These are phyloP conservation scores for Graphilbum fragrans DNA, from an alignment of 2,329 filamentous ascomycete genomes.

Conservation along the genomic window DNA sequence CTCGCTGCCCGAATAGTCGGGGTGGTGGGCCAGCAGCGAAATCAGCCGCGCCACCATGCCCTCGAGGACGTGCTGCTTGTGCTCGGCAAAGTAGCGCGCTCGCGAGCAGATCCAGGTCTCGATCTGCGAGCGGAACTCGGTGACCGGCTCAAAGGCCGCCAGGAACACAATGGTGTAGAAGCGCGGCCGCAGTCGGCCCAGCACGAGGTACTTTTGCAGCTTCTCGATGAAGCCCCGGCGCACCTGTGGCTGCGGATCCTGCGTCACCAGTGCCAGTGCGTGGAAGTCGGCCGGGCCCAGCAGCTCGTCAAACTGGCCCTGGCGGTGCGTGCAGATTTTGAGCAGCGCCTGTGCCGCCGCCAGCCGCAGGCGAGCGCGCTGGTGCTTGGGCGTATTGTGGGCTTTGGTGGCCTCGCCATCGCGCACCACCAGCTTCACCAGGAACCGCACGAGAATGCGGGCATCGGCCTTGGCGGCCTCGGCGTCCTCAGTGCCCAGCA, in stretches of 20 bases:
- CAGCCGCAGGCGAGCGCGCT: slow-evolving; percentile 71
- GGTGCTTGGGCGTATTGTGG: slow-evolving; percentile 61
- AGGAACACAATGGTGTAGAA: slow-evolving; percentile 89
- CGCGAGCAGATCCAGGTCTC: slow-evolving; percentile 85
- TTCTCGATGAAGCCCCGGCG: slow-evolving; percentile 70
- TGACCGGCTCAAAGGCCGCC: slow-evolving; percentile 74
- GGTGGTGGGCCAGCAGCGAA: slow-evolving; percentile 84
- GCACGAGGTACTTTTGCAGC: slow-evolving; percentile 80
- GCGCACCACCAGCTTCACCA: slow-evolving; percentile 63
- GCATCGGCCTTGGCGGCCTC: slow-evolving; percentile 40
- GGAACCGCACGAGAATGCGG: slow-evolving; percentile 53
- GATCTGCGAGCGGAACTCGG: slow-evolving; percentile 59
- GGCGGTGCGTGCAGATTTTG: slow-evolving; percentile 69
- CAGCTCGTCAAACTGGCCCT: slow-evolving; percentile 54
- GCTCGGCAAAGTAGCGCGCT: slow-evolving; percentile 49
- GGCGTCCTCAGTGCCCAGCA: slow-evolving; percentile 48
- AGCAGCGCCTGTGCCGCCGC: slow-evolving; percentile 68
- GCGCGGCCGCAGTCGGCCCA: slow-evolving; percentile 54
- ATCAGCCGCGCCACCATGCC: slow-evolving; percentile 70
- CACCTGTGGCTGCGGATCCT: slow-evolving; percentile 64
- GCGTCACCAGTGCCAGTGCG: slow-evolving; percentile 64
- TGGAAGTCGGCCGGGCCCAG: slow-evolving; percentile 69
- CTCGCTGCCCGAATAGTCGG: slow-evolving; percentile 55
- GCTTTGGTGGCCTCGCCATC: slow-evolving; percentile 72
- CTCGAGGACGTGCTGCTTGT: slow-evolving; percentile 60